Conservation (phyloP, 129 eudicot genomes). For the Chrysanthemum lavandulifolium region DNA sequence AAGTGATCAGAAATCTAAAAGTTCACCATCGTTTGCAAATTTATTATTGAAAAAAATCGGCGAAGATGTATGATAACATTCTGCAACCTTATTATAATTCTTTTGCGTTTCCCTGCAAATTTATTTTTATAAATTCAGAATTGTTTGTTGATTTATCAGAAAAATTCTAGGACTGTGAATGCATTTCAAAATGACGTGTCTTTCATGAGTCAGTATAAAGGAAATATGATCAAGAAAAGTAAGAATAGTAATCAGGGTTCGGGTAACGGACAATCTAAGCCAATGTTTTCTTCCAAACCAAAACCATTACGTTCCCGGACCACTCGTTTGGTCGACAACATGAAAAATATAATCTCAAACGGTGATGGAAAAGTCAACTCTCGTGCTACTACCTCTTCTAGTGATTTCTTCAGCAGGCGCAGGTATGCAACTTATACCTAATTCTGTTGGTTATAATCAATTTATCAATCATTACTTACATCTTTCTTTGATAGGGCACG, state of each 20-base stretch:
- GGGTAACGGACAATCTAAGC: slow-evolving; percentile 23
- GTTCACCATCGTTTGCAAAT: slow-evolving; percentile 28
- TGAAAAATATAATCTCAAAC: slow-evolving; percentile 32
- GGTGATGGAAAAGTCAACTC: slow-evolving; percentile 18
- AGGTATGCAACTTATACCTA: slow-evolving; percentile 34
- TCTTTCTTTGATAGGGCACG: slow-evolving; percentile 27
- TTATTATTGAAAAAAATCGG: slow-evolving; percentile 36
- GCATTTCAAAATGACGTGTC: slow-evolving; percentile 40
- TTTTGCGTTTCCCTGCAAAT: slow-evolving; percentile 1
- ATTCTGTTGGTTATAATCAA: slow-evolving; percentile 3
- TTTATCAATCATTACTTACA: background rate
- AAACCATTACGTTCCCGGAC: slow-evolving; percentile 36
- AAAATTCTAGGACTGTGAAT: slow-evolving; percentile 32
- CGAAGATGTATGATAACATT: slow-evolving; percentile 34
- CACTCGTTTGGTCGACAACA: slow-evolving; percentile 20
- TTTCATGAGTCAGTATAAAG: slow-evolving; percentile 27
- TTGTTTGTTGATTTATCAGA: slow-evolving; percentile 26
- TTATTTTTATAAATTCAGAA: slow-evolving; percentile 2
- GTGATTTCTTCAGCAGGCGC: background rate
- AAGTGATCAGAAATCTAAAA: slow-evolving; percentile 25
- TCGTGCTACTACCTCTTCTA: slow-evolving; percentile 37
- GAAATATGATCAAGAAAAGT: slow-evolving; percentile 24
- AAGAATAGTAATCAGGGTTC: background rate
- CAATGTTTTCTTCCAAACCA: slow-evolving; percentile 35
- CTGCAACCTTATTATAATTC: slow-evolving; percentile 7